Evolutionary conservation across 345 rosid genomes (phyloP), one percentile per base, ranked within the genome.

Genomic region (Pistacia vera): DNA sequence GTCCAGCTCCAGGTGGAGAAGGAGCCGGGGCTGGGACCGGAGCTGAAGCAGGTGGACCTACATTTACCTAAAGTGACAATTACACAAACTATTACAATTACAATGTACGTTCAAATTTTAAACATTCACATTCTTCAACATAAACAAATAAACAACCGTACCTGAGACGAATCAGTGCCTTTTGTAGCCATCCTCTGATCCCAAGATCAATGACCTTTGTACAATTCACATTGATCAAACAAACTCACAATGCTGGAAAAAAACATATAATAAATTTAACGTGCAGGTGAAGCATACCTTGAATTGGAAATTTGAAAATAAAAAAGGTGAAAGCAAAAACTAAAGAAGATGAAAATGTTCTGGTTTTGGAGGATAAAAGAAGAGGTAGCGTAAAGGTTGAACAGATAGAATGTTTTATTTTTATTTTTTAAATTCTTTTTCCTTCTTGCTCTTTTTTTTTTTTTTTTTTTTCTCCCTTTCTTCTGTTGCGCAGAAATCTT

Each of bases 131-230:
- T 30, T n/a, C 36, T 49, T 52, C 16, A 58, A 51, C 0, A 16
- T 3, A 63, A 25, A 44, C 75, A 44, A 44, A 63, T 76, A 51
- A 35, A 38, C 12, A 41, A 57, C 57, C 64, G 63, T 44, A 85
- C 77, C 87, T 82, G 88, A 58, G 83, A 63, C 49, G 87, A 72
- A 66, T 87, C 97, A 49, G 76, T 74, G 78, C 71, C 84, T 70
- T 85, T 88, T 77, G 77, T 84, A 63, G 89, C 76, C 97, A 92
- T 92, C 16, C 48, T 74, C 80, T 49, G 71, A 71, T 66, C 78
- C 74, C 51, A 44, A 51, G 69, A 75, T 71, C 74, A 74, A 81
- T 74, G 74, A 68, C 72, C 78, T 68, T 68, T 20, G 73, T 77
- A 41, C 44, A 56, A 68, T 69, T 64, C 72, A 70, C 70, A 60